These are phyloP conservation scores for Irpex lacteus DNA, from an alignment of 1,284 basidiomycete species.

Conservation along the genomic window DNA sequence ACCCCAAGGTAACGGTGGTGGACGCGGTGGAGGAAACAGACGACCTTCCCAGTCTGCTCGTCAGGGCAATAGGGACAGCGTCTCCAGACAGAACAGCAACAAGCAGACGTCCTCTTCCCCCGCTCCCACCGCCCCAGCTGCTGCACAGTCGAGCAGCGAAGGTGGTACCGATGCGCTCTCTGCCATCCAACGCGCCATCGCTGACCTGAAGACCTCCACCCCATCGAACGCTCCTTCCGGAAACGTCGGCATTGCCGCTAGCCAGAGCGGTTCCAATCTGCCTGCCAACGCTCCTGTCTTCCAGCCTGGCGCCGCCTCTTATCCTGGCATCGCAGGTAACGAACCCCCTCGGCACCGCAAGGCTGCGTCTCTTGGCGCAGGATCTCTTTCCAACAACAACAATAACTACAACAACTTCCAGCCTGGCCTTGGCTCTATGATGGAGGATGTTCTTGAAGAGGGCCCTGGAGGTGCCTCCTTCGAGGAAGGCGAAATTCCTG, in stretches of 20 bases:
- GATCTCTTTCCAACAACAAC: slow-evolving; percentile 55
- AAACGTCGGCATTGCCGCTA: slow-evolving; percentile 42
- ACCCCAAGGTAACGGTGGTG: slow-evolving; percentile 41
- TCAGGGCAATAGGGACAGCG: slow-evolving; percentile 32
- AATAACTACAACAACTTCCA: slow-evolving; percentile 68
- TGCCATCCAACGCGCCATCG: slow-evolving; percentile 79
- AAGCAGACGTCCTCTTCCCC: slow-evolving; percentile 41
- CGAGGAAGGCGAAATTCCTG: slow-evolving; percentile 77
- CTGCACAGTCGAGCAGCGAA: slow-evolving; percentile 40
- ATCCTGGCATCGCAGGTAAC: slow-evolving; percentile 41
- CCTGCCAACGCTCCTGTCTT: slow-evolving; percentile 67
- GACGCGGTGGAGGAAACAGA: slow-evolving; percentile 38
- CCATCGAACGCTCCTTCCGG: slow-evolving; percentile 38
- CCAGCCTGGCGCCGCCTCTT: slow-evolving; percentile 62
- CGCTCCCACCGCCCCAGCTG: slow-evolving; percentile 45
- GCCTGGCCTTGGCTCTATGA: slow-evolving; percentile 77
- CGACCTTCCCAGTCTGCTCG: slow-evolving; percentile 54
- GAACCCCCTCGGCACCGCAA: slow-evolving; percentile 74
- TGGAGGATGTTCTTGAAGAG: slow-evolving; percentile 62
- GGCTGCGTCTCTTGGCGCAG: slow-evolving; percentile 67
- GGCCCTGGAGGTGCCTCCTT: slow-evolving; percentile 48
- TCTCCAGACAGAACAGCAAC: slow-evolving; percentile 18
- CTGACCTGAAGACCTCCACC: slow-evolving; percentile 76
- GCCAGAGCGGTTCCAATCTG: slow-evolving; percentile 49
- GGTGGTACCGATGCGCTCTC: slow-evolving; percentile 67